A percentile compares a stretch with the other conserved stretches of the same genome.
Conservation (phyloP, 257 asterid genomes). For the Phtheirospermum japonicum region DNA sequence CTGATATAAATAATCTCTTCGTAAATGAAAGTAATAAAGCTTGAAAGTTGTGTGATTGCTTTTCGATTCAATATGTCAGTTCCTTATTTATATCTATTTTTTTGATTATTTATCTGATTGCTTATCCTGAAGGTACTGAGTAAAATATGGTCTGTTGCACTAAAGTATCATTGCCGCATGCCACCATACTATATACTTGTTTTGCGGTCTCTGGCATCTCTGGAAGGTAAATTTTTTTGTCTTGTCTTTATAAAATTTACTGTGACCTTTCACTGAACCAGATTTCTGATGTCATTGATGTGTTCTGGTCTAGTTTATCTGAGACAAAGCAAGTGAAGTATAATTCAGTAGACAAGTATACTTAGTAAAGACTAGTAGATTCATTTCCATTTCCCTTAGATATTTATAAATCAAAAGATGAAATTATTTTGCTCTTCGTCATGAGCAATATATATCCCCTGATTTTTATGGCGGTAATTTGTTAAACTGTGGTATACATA, state of each 20-base stretch:
- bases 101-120: slow-evolving; percentile 27
- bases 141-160: slow-evolving; percentile 88
- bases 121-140: slow-evolving; percentile 66
- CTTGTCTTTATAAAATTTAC: background rate
- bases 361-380: too few species aligned
- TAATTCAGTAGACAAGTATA: too few species aligned
- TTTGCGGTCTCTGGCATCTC: slow-evolving; percentile 91
- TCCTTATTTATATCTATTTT: slow-evolving; percentile 13
- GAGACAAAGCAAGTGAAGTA: too few species aligned
- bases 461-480: background rate
- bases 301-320: too few species aligned
- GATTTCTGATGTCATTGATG: too few species aligned
- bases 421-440: slow-evolving; percentile 1
- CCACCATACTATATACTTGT: slow-evolving; percentile 90
- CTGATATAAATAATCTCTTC: slow-evolving; percentile 12
- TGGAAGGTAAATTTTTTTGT: slow-evolving; percentile 69
- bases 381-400: too few species aligned
- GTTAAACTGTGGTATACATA: background rate
- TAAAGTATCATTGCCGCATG: slow-evolving; percentile 94
- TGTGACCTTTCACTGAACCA: background rate
- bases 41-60: slow-evolving; percentile 17
- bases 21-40: slow-evolving; percentile 9
- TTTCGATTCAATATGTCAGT: background rate
- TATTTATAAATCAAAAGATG: background rate
- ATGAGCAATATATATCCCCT: background rate